These are phyloP conservation scores for Lactarius psammicola DNA, from an alignment of 768 basidiomycete genomes.

Conservation along the genomic window DNA sequence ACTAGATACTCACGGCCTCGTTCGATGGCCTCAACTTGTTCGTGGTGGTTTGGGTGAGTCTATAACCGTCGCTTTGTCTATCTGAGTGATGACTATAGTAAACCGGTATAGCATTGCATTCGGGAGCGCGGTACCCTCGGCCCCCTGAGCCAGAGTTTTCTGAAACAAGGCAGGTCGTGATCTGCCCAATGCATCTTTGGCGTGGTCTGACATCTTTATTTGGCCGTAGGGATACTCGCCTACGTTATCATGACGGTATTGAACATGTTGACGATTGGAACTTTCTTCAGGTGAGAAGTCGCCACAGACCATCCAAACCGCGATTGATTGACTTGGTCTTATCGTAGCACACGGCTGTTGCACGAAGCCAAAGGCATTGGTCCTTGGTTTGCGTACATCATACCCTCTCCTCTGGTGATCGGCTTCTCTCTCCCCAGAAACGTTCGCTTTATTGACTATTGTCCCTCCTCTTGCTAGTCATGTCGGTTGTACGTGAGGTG, in stretches of 20 bases:
- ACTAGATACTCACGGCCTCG: slow-evolving; percentile 10
- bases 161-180: slow-evolving; percentile 24
- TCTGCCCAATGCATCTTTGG: neutral
- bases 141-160: slow-evolving; percentile 21
- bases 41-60: slow-evolving; percentile 14
- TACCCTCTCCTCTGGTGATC: slow-evolving; percentile 24
- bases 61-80: too few species aligned
- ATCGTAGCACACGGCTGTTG: slow-evolving; percentile 1
- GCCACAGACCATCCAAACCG: neutral
- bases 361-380: slow-evolving; percentile 1
- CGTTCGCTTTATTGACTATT: neutral
- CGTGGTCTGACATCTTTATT: neutral
- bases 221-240: slow-evolving; percentile 20
- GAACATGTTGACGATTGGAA: slow-evolving; percentile 25
- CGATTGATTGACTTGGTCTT: neutral
- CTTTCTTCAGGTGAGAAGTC: slow-evolving; percentile 20
- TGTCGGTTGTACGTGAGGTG: slow-evolving; percentile 19
- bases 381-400: slow-evolving; percentile 24
- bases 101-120: slow-evolving; percentile 19
- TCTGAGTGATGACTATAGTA: neutral
- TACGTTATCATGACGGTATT: slow-evolving; percentile 27
- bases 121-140: slow-evolving; percentile 14
- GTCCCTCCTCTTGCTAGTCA: slow-evolving; percentile 3
- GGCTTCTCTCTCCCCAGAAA: neutral
- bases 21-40: slow-evolving; percentile 23